Evolutionary conservation across 2,329 filamentous ascomycete genomes (phyloP), one percentile per base, ranked within the genome.

Genomic region (Hypoxylon sp.): DNA sequence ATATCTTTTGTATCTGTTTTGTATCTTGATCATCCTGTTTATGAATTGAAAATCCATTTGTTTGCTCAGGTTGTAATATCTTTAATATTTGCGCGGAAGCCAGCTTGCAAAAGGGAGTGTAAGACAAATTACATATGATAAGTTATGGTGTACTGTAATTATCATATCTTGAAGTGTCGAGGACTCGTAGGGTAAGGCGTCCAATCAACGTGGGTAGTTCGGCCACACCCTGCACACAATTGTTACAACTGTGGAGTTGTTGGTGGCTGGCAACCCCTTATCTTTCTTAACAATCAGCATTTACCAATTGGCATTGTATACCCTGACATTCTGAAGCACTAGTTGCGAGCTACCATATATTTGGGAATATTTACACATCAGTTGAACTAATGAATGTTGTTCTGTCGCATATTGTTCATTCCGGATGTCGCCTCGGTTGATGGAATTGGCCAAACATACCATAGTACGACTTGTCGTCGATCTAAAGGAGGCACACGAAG

Each of bases 391-490:
- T 52, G 28, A 49, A 41, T 53, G 46, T 36, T 55, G 46, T 51
- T 21, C 28, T 55, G 36, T 53, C 60, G 38, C 65, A 63, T 63
- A 60, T 60, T 57, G 17, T 43, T 67, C 53, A 63, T 67, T 57
- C 50, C 60, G 65, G 60, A 67, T 63, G 55, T 63, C 60, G 55
- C 51, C 55, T 60, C 55, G 58, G 49, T 60, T 59, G 52, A 43
- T 25, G 28, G 46, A 30, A 58, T 57, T 34, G 58, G 28, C 41
- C 32, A 48, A 55, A 55, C 23, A 34, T 23, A n/a, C n/a, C n/a
- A n/a, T n/a, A n/a, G n/a, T n/a, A 28, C 23, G 25, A 58, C 52
- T 36, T 25, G 21, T 65, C 32, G 50, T 48, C 14, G 45, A 25
- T 53, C 51, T 36, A 45, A n/a, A 56, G 62, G 34, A 53, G 23